phyloP scores from a whole-genome alignment of 257 asterid species.

The Dorcoceras hygrometricum region DNA sequence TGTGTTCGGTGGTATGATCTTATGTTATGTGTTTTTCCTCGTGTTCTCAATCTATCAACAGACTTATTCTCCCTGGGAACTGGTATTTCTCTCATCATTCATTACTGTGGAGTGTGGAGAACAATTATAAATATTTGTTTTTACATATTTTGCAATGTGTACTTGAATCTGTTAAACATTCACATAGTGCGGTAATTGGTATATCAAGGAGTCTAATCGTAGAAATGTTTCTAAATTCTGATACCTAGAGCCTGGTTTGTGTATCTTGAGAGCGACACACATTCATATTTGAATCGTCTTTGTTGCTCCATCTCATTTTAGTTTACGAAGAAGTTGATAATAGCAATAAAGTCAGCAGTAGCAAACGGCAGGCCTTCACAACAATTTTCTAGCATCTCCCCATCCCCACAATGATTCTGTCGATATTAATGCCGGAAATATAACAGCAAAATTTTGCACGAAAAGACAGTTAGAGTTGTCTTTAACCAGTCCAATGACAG shows the following conservation, averaged over 20 bases:
- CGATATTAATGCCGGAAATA: no score
- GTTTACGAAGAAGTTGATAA: no score
- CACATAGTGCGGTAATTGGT: constrained; percentile 1
- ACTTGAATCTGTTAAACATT: not conserved
- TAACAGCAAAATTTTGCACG: no score
- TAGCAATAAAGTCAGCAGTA: no score
- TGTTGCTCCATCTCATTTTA: no score
- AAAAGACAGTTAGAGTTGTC: no score
- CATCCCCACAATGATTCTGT: no score
- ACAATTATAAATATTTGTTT: not conserved
- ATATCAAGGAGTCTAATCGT: not conserved
- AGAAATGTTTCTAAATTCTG: not conserved
- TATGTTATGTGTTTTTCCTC: constrained; percentile 58
- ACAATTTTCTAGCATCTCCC: no score
- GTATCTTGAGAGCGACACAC: no score
- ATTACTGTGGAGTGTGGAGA: not conserved
- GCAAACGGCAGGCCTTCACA: no score
- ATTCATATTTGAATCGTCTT: no score
- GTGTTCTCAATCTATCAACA: constrained; percentile 72
- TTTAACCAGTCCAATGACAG: no score
- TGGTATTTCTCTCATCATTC: constrained; percentile 46
- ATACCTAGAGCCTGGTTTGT: not conserved
- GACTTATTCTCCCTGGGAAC: constrained; percentile 77
- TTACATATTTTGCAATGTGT: not conserved
- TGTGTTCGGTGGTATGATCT: constrained; percentile 63